phyloP scores from a whole-genome alignment of 1,284 basidiomycete species.

The Ustilago trichophora region DNA sequence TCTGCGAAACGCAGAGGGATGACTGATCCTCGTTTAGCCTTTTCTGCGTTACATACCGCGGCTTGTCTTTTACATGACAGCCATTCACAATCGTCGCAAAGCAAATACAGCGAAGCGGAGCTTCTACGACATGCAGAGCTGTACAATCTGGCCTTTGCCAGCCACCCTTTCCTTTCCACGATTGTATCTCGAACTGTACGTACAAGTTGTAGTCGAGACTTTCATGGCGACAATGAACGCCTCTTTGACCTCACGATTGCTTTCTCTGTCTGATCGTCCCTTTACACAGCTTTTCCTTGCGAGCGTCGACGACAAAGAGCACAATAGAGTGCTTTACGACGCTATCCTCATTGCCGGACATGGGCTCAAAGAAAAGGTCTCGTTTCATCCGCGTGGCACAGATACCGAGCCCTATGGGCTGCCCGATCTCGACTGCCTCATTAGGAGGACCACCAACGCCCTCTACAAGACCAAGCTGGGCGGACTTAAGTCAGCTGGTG shows the following conservation, averaged over 20 bases:
- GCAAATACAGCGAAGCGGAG: not conserved
- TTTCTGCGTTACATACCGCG: too few relatives aligned
- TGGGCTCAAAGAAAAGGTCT: conserved; percentile 4
- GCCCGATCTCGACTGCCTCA: conserved; percentile 1
- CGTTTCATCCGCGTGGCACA: too few relatives aligned
- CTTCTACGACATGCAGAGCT: conserved; percentile 1
- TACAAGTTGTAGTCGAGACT: too few relatives aligned
- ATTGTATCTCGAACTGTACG: not conserved
- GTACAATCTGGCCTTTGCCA: conserved; percentile 17
- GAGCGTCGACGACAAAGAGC: not conserved
- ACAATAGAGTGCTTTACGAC: conserved; percentile 11
- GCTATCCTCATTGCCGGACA: conserved; percentile 17
- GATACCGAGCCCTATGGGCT: too few relatives aligned
- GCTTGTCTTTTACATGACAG: too few relatives aligned
- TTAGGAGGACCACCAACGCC: not conserved
- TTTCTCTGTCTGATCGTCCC: not conserved
- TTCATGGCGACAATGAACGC: too few relatives aligned
- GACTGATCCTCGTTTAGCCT: too few relatives aligned
- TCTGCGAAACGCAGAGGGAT: too few relatives aligned
- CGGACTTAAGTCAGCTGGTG: not conserved
- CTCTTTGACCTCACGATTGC: too few relatives aligned
- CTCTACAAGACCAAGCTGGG: conserved; percentile 7
- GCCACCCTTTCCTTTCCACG: conserved; percentile 30
- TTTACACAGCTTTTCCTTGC: conserved; percentile 7
- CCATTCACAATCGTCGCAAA: not conserved